Evolutionary conservation across 1,284 basidiomycete species (phyloP).

Genomic region (Cryptococcus amylolentus): DNA sequence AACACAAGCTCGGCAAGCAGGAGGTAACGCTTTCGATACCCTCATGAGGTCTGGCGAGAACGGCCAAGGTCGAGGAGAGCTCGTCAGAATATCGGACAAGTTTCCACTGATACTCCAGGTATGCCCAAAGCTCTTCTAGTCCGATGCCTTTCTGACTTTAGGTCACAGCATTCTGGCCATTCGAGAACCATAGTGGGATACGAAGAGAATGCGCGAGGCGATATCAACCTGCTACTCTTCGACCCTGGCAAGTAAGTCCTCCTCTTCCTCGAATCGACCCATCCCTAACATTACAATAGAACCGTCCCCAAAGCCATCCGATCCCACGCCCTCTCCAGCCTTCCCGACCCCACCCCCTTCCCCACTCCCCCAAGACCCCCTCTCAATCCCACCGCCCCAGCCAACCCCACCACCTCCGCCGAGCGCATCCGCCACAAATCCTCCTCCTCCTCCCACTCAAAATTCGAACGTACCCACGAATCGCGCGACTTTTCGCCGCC

Average conservation of each 20-base stretch:
- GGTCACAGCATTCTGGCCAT: constrained; percentile 67
- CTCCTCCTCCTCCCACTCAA: constrained; percentile 9
- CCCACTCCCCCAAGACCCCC: not conserved
- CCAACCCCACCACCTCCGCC: not conserved
- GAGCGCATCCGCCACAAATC: too few relatives aligned
- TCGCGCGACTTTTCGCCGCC: constrained; percentile 22
- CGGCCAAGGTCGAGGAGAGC: constrained; percentile 18
- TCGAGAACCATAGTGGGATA: constrained; percentile 81
- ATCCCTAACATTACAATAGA: constrained; percentile 14
- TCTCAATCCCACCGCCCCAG: not conserved
- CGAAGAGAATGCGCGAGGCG: constrained; percentile 60
- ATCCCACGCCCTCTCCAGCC: constrained; percentile 27
- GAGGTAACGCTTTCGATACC: constrained; percentile 21
- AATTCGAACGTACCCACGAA: constrained; percentile 20
- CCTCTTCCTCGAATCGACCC: not conserved
- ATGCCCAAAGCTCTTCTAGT: constrained; percentile 4
- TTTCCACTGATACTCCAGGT: constrained; percentile 71
- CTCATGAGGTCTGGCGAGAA: constrained; percentile 23
- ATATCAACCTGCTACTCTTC: constrained; percentile 65
- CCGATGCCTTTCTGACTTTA: not conserved
- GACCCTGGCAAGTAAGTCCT: constrained; percentile 67
- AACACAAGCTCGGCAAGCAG: not conserved
- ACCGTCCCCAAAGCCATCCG: constrained; percentile 43
- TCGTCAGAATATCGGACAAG: constrained; percentile 57
- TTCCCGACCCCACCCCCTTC: constrained; percentile 6